Evolutionary conservation across 192 early-diverging fungal genomes (phyloP).

Genomic region (Geosiphon pyriformis): DNA sequence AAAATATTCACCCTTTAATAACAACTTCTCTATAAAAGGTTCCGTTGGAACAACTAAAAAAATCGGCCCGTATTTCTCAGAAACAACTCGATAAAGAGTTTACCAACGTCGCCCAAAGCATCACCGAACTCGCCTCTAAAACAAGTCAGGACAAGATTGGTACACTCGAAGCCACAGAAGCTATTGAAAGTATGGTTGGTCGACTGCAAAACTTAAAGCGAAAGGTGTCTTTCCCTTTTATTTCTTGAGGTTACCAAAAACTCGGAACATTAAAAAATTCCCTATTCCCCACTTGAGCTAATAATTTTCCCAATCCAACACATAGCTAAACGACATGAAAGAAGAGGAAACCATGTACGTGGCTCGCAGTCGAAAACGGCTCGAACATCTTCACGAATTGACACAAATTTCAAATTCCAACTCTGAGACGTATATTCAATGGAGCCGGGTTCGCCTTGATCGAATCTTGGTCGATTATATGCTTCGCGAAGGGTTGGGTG

Average conservation of each 20-base stretch:
- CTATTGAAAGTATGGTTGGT: constrained; percentile 60
- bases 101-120: constrained; percentile 33
- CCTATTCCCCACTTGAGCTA: too few species aligned
- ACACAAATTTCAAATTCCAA: constrained; percentile 55
- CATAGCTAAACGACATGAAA: constrained; percentile 67
- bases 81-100: constrained; percentile 84
- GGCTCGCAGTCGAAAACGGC: constrained; percentile 62
- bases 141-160: constrained; percentile 38
- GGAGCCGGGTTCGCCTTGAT: constrained; percentile 83
- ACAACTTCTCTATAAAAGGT: constrained; percentile 43
- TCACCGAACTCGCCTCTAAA: constrained; percentile 45
- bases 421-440: constrained; percentile 70
- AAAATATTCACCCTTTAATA: not conserved
- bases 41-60: constrained; percentile 82
- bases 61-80: constrained; percentile 64
- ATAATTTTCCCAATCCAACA: too few species aligned
- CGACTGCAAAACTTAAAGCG: constrained; percentile 66
- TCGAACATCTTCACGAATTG: constrained; percentile 75
- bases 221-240: constrained; percentile 46
- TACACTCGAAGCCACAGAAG: constrained; percentile 46
- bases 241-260: too few species aligned
- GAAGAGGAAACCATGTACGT: constrained; percentile 68
- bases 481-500: constrained; percentile 76
- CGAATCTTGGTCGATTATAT: constrained; percentile 94
- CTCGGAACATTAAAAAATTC: too few species aligned